A percentile compares a stretch with the other conserved stretches of the same genome.
These are phyloP conservation scores for Venturia effusa DNA, from an alignment of 2,329 filamentous ascomycete species.

Conservation along the genomic window DNA sequence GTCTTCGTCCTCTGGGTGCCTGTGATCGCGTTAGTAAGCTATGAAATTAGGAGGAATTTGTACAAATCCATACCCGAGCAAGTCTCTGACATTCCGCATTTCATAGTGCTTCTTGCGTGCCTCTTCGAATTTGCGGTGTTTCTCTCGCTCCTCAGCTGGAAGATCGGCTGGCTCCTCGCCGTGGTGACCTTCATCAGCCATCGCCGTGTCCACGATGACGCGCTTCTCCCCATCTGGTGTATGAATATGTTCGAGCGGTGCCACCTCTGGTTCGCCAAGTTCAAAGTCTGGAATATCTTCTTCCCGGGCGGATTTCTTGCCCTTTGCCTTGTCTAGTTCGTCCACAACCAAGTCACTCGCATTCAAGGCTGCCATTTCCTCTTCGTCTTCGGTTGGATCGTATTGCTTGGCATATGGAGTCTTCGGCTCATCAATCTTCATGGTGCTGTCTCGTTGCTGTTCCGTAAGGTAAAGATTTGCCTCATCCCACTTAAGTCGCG, in stretches of 20 bases:
- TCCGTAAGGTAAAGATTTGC: constrained; percentile 95
- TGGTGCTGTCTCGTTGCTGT: constrained; percentile 86
- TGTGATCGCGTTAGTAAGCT: constrained; percentile 14
- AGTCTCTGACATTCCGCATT: constrained; percentile 86
- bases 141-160: constrained; percentile 65
- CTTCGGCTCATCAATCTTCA: constrained; percentile 99
- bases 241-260: constrained; percentile 18
- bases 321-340: constrained; percentile 48
- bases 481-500: constrained; percentile 95
- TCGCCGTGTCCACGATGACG: constrained; percentile 61
- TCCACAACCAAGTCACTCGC: constrained; percentile 60
- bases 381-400: constrained; percentile 78
- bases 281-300: constrained; percentile 88
- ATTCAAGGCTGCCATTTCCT: constrained; percentile 55
- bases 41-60: background rate
- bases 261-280: constrained; percentile 74
- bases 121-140: constrained; percentile 85
- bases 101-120: constrained; percentile 96
- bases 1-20: constrained; percentile 32
- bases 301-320: constrained; percentile 39
- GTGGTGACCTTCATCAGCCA: constrained; percentile 37
- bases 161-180: constrained; percentile 46
- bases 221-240: constrained; percentile 52
- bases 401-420: constrained; percentile 92
- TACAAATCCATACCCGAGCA: constrained; percentile 57